Base-by-base conservation (phyloP, 192 early-diverging fungal species). In the Rhizoclosmatium globosum region DNA sequence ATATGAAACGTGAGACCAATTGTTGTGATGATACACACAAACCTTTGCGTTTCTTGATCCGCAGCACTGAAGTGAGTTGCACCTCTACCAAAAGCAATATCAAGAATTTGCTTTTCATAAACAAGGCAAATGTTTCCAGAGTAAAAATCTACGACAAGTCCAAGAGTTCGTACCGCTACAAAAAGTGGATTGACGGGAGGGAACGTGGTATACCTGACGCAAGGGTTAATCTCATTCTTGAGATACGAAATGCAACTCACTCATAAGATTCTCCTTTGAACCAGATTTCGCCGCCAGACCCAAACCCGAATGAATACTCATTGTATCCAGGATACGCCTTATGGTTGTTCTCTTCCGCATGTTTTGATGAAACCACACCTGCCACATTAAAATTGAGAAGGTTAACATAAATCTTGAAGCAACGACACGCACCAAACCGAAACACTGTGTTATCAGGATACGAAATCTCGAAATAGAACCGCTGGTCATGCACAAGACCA, bases 381-480 rank as follows among this genome's bases (percentile, higher is more conserved):
- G n/a, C n/a, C n/a, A n/a, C n/a, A n/a, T n/a, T 43, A 66, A 79
- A 62, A 44, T 46, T 60, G 48, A 47, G 50, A 70, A 58, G 2
- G 1, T 57, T 46, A 50, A 39, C 21, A 72, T 42, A 48, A 23
- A 4, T 9, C 38, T 68, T 13, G 11, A 56, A 19, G 15, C 38
- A 9, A 21, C 23, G 0, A 7, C 60, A 7, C 60, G 44, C 47
- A 84, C 87, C 87, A 64, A 83, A 78, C 47, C 85, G 46, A 84
- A 86, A 90, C 21, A 66, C 57, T 4, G 81, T 82, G 13, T 72
- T 74, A 69, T 82, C 79, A 7, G 84, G 85, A 7, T 74, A 79
- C 19, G 82, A 71, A 60, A 88, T 78, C 78, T 90, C 89, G 62
- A 82, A 88, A 64, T 87, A 88, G 59, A 82, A 84, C 60, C 80